Percentiles rank a stretch among this genome's conserved stretches.
phyloP scores from a whole-genome alignment of 2,329 filamentous ascomycete species.

The Exophiala spinifera region DNA sequence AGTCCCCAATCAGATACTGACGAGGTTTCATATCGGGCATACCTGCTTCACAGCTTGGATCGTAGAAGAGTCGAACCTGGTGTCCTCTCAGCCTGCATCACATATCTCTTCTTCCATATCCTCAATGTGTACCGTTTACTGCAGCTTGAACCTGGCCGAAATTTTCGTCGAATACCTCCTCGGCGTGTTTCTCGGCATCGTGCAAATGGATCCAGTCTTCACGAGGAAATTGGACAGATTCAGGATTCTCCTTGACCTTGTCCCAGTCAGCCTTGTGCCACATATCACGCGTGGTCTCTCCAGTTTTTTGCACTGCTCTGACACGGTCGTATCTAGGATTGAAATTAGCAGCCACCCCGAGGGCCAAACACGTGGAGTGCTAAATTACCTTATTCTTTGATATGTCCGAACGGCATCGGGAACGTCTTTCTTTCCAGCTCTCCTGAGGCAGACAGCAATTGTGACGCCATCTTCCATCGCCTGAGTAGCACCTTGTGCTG shows the following conservation, averaged over 20 bases:
- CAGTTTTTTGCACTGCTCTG: constrained; percentile 27
- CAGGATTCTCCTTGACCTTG: constrained; percentile 22
- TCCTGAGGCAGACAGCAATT: constrained; percentile 43
- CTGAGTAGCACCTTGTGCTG: constrained; percentile 49
- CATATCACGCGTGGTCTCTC: constrained; percentile 29
- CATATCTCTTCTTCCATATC: neutral
- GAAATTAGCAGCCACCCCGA: neutral
- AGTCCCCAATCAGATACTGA: neutral
- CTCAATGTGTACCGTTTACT: constrained; percentile 11
- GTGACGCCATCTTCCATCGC: constrained; percentile 52
- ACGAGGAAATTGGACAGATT: constrained; percentile 32
- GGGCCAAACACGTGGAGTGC: neutral
- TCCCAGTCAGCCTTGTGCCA: constrained; percentile 26
- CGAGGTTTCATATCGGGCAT: neutral
- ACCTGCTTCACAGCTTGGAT: constrained; percentile 1
- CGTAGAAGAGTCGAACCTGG: constrained; percentile 1
- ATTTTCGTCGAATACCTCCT: constrained; percentile 37
- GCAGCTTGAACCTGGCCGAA: constrained; percentile 11
- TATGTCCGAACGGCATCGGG: constrained; percentile 22
- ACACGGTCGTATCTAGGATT: constrained; percentile 27
- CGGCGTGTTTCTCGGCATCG: constrained; percentile 49
- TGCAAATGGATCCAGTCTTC: constrained; percentile 51
- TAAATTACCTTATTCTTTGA: constrained; percentile 20
- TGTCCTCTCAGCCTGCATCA: constrained; percentile 10
- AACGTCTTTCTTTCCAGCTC: constrained; percentile 30